phyloP scores from a whole-genome alignment of 345 rosid species.

The Viola odorata region DNA sequence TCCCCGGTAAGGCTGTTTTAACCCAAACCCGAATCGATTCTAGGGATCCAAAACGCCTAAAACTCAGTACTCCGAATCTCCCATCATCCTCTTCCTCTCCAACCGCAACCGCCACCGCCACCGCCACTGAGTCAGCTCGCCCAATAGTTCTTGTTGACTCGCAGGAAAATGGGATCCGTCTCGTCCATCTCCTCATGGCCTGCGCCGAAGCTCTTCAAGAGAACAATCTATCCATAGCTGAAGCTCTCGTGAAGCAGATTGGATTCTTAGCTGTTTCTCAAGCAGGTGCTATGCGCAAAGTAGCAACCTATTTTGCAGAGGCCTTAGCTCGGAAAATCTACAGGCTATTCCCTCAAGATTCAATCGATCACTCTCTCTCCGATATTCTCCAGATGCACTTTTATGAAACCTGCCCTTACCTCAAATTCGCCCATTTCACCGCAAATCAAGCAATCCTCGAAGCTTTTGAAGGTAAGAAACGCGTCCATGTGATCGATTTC shows the following conservation, averaged over 20 bases:
- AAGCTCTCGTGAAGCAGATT: conserved; percentile 64
- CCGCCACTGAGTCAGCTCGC: conserved; percentile 35
- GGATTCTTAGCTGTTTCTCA: conserved; percentile 54
- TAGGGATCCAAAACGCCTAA: conserved; percentile 7
- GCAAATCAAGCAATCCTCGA: conserved; percentile 83
- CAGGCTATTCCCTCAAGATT: conserved; percentile 33
- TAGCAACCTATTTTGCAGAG: conserved; percentile 76
- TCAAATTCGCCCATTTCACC: conserved; percentile 78
- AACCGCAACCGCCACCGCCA: conserved; percentile 5
- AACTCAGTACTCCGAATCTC: conserved; percentile 7
- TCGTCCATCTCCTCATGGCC: conserved; percentile 73
- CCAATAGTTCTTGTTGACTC: conserved; percentile 62
- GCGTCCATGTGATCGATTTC: conserved; percentile 71
- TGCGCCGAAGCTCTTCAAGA: conserved; percentile 77
- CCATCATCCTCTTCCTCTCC: conserved; percentile 34
- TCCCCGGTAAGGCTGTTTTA: conserved; percentile 67
- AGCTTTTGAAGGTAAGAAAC: conserved; percentile 55
- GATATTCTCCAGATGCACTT: conserved; percentile 77
- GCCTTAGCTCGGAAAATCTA: conserved; percentile 73
- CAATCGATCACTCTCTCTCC: conserved; percentile 42
- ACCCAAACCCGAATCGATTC: conserved; percentile 4
- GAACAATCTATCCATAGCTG: conserved; percentile 42
- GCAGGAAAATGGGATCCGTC: conserved; percentile 68
- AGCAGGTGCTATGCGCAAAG: conserved; percentile 71
- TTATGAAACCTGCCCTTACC: conserved; percentile 81